Base-by-base conservation (phyloP, 1,139 yeast genomes). In the Yamadazyma blattariae region DNA sequence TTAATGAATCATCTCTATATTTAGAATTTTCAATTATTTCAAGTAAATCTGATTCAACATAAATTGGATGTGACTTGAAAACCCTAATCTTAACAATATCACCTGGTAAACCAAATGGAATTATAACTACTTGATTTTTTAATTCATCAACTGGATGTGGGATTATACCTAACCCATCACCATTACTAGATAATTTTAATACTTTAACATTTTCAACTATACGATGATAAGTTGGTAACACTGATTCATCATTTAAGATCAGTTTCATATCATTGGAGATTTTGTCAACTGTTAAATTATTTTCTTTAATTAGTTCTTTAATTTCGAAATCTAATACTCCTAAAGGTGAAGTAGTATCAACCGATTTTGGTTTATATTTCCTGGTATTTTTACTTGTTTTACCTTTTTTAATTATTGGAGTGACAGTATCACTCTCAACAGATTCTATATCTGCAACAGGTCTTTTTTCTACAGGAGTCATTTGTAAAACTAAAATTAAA, bases 71-170 rank as follows among this genome's bases (percentile, higher is more conserved):
- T 0, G 95, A 81, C 55, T 83, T 85, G 65, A 82, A 85, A 0
- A 92, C 77, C 47, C 76, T 78, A 35, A 88, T 72, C 12, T 67
- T 67, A 5, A 82, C 92, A 1, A 71, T 52, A 54, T 92, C 98
- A 1, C 96, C 97, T 1, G 95, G 95, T 25, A 86, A 65, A 4
- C 90, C 85, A 63, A 85, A 92, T 11, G 98, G 98, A 5, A 92
- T 77, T 10, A 87, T 63, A 3, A 65, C 76, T 16, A 75, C 54
- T 50, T 75, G 81, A 31, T 51, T 54, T 33, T 52, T 55, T n/a
- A 52, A 57, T 2, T 50, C 42, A 33, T 61, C 67, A 5, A 64
- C 69, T 1, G 89, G 89, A 50, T 80, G 80, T 7, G 68, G 60
- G 23, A 83, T 69, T 6, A 84, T 42, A 0, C 82, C 88, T 23